Evolutionary conservation across 2,329 filamentous ascomycete genomes (phyloP), one percentile per base, ranked within the genome.

Genomic region (Phymatotrichopsis omnivora): DNA sequence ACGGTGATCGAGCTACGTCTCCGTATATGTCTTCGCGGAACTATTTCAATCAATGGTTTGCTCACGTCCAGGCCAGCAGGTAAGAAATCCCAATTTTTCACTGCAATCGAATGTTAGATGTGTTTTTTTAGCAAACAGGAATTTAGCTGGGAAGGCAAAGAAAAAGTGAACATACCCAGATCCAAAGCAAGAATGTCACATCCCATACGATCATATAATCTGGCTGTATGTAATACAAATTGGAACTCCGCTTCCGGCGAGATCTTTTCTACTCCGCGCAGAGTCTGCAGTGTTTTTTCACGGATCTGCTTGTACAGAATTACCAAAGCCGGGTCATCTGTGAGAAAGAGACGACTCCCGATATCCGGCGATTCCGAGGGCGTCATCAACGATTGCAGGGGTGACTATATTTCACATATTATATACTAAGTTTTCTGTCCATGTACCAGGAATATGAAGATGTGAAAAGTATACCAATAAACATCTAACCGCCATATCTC

Each of bases 181-280:
- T 93, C 85, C 4, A 96, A 68, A 1, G 87, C 91, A 0, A 96
- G 73, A 7, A 94, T 64, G 63, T 95, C 89, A 60, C 91, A 93
- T 3, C 91, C 89, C 87, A 91, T 95, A 7, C 85, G 80, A 61
- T 82, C 82, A 60, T 87, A 96, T 14, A 91, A 69, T 42, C 78
- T 73, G 12, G 86, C 85, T 42, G 85, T 94, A 57, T 91, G 85
- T 17, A 93, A 67, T 1, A 95, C 78, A 61, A 95, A 94, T 24
- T 82, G 76, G 83, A 85, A 93, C 64, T 95, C 87, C 3, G 80
- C 78, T 51, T 74, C 75, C 0, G 83, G 80, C 2, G 78, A 80
- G 14, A 94, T 73, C 63, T 85, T 85, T 0, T 82, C 80, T 5
- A 85, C 85, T n/a, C 86, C 87, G 24, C 80, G 78, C 6, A 94